phyloP scores from a whole-genome alignment of 2,329 filamentous ascomycete genomes.

The Orbilia javanica region DNA sequence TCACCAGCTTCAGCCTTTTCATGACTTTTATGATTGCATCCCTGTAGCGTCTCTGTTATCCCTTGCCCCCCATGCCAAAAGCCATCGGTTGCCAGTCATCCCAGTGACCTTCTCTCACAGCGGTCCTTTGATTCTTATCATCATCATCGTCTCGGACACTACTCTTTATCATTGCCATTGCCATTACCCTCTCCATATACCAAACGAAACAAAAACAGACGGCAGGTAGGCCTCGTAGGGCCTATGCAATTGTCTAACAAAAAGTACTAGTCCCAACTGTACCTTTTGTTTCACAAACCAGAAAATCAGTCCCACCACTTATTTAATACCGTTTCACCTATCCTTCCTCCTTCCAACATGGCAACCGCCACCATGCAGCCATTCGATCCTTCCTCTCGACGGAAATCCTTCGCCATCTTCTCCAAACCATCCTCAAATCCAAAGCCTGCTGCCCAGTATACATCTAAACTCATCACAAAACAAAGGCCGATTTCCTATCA shows the following conservation, averaged over 20 bases:
- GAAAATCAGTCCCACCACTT: too few relatives aligned
- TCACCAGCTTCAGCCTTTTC: slow-evolving; percentile 8
- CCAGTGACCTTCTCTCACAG: slow-evolving; percentile 20
- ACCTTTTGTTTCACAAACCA: neutral
- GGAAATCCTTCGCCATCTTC: slow-evolving; percentile 55
- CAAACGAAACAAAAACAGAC: neutral
- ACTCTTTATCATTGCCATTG: too few relatives aligned
- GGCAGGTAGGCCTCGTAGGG: slow-evolving; percentile 1
- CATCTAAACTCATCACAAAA: slow-evolving; percentile 49
- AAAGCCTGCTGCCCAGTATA: slow-evolving; percentile 43
- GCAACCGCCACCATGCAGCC: slow-evolving; percentile 56
- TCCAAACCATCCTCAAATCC: slow-evolving; percentile 37
- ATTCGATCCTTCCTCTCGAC: slow-evolving; percentile 51
- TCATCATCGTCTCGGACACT: neutral
- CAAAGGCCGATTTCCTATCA: slow-evolving; percentile 54
- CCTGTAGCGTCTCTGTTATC: slow-evolving; percentile 32
- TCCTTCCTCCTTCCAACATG: slow-evolving; percentile 23
- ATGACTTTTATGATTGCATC: slow-evolving; percentile 42
- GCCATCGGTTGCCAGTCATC: slow-evolving; percentile 6
- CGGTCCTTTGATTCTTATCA: slow-evolving; percentile 3
- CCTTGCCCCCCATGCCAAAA: slow-evolving; percentile 38
- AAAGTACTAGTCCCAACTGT: neutral
- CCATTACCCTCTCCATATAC: neutral
- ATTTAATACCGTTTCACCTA: neutral
- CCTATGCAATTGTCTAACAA: slow-evolving; percentile 16